Evolutionary conservation across 73 alveolate genomes (phyloP), one percentile per base, ranked within the genome.

Genomic region (Paramecium pentaurelia): DNA sequence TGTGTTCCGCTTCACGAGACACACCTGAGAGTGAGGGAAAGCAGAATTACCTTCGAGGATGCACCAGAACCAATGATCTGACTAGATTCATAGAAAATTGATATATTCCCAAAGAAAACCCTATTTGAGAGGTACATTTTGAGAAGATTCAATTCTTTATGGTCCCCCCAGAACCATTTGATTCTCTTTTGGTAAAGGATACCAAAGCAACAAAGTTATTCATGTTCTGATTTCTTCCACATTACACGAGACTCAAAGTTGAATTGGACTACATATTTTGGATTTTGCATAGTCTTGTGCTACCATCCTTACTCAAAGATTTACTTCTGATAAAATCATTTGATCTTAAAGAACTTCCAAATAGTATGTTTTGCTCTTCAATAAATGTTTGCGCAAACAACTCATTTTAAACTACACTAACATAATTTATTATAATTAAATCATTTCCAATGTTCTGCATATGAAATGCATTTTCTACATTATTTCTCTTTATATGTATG

Each of bases 221-320:
- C 73, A 25, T 80, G 71, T 22, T 80, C 91, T 11, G 91, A 80
- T 34, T 80, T 80, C 75, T 47, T 80, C 91, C 91, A 80, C 75
- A 80, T 45, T 8, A 80, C 58, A n/a, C 90, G 32, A 12, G 68
- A 38, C 16, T 36, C 71, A 45, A 77, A 77, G 45, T 45, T 22
- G 51, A 80, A 80, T 44, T n/a, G 75, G 30, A 80, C 70, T 49
- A 80, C 58, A 80, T 80, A 80, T 80, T 80, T 80, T 32, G 91
- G 91, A 20, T 80, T 77, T 22, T 25, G 32, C 77, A 45, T 45
- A 28, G 49, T 44, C 58, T 80, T 80, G 54, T 80, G 49, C 91
- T 80, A 73, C 84, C 84, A 75, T 16, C 0, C 30, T 36, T 75
- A 75, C 36, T 38, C 32, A 75, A 40, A 80, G 34, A 75, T 37